These are phyloP conservation scores for Pisolithus tinctorius DNA, from an alignment of 768 basidiomycete species.

Conservation along the genomic window DNA sequence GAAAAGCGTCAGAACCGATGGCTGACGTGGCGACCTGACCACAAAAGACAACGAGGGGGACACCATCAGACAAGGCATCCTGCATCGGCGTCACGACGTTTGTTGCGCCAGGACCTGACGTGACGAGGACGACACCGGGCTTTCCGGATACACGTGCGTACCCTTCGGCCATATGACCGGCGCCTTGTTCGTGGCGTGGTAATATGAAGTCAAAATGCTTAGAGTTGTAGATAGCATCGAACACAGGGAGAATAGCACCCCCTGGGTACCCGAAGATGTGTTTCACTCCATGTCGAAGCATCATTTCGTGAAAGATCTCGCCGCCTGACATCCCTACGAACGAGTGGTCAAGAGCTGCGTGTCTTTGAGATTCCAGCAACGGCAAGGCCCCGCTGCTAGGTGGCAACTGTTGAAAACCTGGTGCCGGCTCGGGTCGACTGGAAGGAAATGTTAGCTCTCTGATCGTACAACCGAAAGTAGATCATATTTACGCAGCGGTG, in stretches of 20 bases:
- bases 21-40: constrained; percentile 99
- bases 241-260: constrained; percentile 98
- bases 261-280: constrained; percentile 98
- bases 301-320: constrained; percentile 99
- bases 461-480: neutral
- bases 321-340: constrained; percentile 95
- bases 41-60: constrained; percentile 91
- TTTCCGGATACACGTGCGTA: constrained; percentile 97
- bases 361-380: constrained; percentile 31
- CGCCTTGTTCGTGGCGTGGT: constrained; percentile 96
- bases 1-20: constrained; percentile 98
- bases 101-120: constrained; percentile 95
- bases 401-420: constrained; percentile 46
- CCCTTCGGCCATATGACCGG: constrained; percentile 98
- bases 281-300: constrained; percentile 93
- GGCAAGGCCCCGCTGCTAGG: constrained; percentile 32
- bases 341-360: constrained; percentile 60
- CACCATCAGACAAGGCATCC: constrained; percentile 90
- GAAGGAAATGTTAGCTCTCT: constrained; percentile 7
- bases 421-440: constrained; percentile 61
- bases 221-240: constrained; percentile 97
- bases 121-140: constrained; percentile 96
- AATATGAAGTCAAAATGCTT: constrained; percentile 92
- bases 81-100: constrained; percentile 99
- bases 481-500: constrained; percentile 47